Percentiles rank a stretch among this genome's conserved stretches.
These are phyloP conservation scores for Lipomyces chichibuensis DNA, from an alignment of 805 yeast species.

Conservation along the genomic window DNA sequence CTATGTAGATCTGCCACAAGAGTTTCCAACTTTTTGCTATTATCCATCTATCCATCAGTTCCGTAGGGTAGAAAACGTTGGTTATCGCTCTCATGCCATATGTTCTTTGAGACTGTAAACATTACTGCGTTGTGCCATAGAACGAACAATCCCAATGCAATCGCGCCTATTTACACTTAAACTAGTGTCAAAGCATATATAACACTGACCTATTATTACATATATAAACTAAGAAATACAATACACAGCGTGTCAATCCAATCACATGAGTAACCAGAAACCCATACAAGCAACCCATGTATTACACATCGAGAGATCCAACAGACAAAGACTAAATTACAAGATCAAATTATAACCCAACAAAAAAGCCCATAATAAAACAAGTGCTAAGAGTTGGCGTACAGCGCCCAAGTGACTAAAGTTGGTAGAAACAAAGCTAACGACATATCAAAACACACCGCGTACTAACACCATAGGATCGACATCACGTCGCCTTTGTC, in stretches of 20 bases:
- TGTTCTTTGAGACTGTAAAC: too few species aligned
- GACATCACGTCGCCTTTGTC: constrained; percentile 3
- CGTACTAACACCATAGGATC: not conserved
- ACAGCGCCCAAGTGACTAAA: not conserved
- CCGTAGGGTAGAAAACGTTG: too few species aligned
- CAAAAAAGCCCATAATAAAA: constrained; percentile 7
- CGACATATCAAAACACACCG: constrained; percentile 26
- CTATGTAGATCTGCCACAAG: not conserved
- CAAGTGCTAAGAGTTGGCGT: not conserved
- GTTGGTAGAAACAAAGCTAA: not conserved
- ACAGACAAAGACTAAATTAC: constrained; percentile 5
- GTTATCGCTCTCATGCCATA: too few species aligned
- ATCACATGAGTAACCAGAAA: constrained; percentile 12
- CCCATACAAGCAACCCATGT: constrained; percentile 1
- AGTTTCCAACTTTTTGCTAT: too few species aligned
- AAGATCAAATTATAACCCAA: constrained; percentile 14
- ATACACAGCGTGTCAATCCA: constrained; percentile 3
- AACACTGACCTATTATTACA: constrained; percentile 10
- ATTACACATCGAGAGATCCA: constrained; percentile 3
- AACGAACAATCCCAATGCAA: too few species aligned
- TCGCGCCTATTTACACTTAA: too few species aligned
- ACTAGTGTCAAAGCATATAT: not conserved
- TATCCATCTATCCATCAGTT: too few species aligned
- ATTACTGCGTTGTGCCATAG: too few species aligned
- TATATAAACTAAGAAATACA: constrained; percentile 1